These are phyloP conservation scores for Aspergillus diversus DNA, from an alignment of 495 filamentous ascomycete genomes.

Conservation along the genomic window DNA sequence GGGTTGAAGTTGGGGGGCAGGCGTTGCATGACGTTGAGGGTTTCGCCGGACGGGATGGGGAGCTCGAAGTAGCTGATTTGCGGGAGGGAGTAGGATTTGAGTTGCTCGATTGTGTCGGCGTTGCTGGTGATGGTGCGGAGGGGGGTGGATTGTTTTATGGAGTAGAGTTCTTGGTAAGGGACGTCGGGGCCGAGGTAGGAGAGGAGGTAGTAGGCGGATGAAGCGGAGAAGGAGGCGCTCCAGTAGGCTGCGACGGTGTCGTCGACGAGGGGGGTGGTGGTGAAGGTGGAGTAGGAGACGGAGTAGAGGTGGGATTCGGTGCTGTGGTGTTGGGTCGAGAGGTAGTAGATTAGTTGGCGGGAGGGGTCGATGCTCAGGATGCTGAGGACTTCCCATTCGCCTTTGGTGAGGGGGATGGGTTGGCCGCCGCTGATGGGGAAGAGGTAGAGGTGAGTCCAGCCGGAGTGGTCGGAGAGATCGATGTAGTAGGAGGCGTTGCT, in stretches of 20 bases:
- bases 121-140: slow-evolving; percentile 27
- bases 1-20: slow-evolving; percentile 20
- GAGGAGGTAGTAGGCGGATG: slow-evolving; percentile 24
- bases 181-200: slow-evolving; percentile 23
- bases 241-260: slow-evolving; percentile 25
- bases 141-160: slow-evolving; percentile 14
- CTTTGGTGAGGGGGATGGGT: slow-evolving; percentile 20
- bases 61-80: slow-evolving; percentile 27
- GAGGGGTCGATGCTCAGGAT: slow-evolving; percentile 24
- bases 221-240: slow-evolving; percentile 24
- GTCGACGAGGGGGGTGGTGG: slow-evolving; percentile 23
- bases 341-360: slow-evolving; percentile 25
- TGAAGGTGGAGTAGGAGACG: slow-evolving; percentile 23
- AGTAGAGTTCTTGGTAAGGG: slow-evolving; percentile 28
- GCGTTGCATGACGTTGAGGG: slow-evolving; percentile 27
- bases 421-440: slow-evolving; percentile 21
- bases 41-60: slow-evolving; percentile 19
- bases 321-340: slow-evolving; percentile 27
- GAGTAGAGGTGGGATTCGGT: slow-evolving; percentile 28
- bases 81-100: slow-evolving; percentile 21
- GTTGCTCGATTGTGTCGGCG: slow-evolving; percentile 9
- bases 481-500: slow-evolving; percentile 22
- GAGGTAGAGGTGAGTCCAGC: slow-evolving; percentile 27
- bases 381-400: slow-evolving; percentile 24
- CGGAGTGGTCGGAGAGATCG: slow-evolving; percentile 26